phyloP scores from a whole-genome alignment of 345 rosid genomes.

The Pistacia vera region DNA sequence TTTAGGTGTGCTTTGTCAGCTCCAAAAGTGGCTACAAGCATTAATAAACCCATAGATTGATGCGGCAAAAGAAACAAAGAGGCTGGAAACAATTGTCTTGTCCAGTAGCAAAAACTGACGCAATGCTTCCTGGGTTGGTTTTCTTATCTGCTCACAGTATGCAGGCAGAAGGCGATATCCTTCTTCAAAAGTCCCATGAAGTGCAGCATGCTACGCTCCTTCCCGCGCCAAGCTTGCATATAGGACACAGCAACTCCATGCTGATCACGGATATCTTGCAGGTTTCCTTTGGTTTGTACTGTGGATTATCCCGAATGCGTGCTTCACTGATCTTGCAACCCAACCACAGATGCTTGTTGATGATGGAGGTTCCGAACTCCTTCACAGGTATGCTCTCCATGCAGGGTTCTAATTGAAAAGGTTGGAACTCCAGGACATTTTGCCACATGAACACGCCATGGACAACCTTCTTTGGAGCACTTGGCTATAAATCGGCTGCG shows the following conservation, averaged over 20 bases:
- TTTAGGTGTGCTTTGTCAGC: constrained; percentile 84
- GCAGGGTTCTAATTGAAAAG: constrained; percentile 85
- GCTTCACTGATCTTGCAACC: constrained; percentile 98
- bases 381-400: constrained; percentile 93
- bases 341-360: constrained; percentile 99
- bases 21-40: constrained; percentile 92
- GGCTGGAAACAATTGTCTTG: constrained; percentile 91
- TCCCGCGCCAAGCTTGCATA: constrained; percentile 99
- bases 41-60: constrained; percentile 90
- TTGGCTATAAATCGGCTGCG: constrained; percentile 97
- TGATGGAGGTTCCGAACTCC: constrained; percentile 93
- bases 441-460: constrained; percentile 98
- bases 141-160: constrained; percentile 86
- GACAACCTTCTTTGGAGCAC: constrained; percentile 99
- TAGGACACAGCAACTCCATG: constrained; percentile 99
- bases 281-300: constrained; percentile 89
- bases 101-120: constrained; percentile 82
- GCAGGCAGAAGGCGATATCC: constrained; percentile 90
- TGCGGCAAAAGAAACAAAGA: constrained; percentile 84
- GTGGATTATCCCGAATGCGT: constrained; percentile 93
- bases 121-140: constrained; percentile 89
- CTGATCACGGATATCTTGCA: constrained; percentile 91
- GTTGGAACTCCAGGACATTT: constrained; percentile 94
- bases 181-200: constrained; percentile 98
- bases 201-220: constrained; percentile 99